A percentile compares a stretch with the other conserved stretches of the same genome.
These are phyloP conservation scores for Candida tammaniensis DNA, from an alignment of 805 yeast genomes.

Conservation along the genomic window DNA sequence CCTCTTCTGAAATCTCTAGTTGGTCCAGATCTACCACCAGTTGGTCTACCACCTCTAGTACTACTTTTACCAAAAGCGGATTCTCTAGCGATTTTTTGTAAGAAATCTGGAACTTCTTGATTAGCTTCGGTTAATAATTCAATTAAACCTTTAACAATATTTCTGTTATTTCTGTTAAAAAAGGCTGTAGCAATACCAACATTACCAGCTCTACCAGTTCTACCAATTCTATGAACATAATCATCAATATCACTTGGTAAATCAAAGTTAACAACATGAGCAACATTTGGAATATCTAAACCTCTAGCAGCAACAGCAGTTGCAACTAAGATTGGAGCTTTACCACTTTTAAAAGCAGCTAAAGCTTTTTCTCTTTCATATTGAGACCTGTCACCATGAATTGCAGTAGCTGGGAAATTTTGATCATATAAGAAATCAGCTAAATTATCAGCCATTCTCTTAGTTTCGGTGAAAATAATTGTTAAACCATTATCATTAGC, in stretches of 20 bases:
- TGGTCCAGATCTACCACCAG: conserved; percentile 28
- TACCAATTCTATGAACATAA: conserved; percentile 99
- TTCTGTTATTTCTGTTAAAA: conserved; percentile 92
- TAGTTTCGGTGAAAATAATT: conserved; percentile 94
- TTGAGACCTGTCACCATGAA: conserved; percentile 99
- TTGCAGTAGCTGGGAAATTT: conserved; percentile 94
- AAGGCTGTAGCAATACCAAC: conserved; percentile 98
- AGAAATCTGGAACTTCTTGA: conserved; percentile 94
- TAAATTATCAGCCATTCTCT: conserved; percentile 96
- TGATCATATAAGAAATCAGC: conserved; percentile 88
- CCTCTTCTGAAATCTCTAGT: conserved; percentile 54
- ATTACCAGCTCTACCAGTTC: conserved; percentile 99
- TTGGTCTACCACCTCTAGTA: conserved; percentile 46
- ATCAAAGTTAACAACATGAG: conserved; percentile 96
- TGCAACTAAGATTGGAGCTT: conserved; percentile 92
- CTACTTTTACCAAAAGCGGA: conserved; percentile 44
- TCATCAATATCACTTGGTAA: conserved; percentile 97
- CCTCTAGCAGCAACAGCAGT: conserved; percentile 99
- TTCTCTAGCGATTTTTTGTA: conserved; percentile 79
- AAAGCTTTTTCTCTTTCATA: conserved; percentile 96
- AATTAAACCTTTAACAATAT: conserved; percentile 81
- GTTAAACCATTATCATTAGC: conserved; percentile 82
- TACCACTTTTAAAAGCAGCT: conserved; percentile 88
- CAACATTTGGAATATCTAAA: conserved; percentile 98
- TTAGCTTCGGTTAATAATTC: conserved; percentile 92